These are phyloP conservation scores for Exophiala phaeomuriformis DNA, from an alignment of 2,329 filamentous ascomycete species.

Conservation along the genomic window DNA sequence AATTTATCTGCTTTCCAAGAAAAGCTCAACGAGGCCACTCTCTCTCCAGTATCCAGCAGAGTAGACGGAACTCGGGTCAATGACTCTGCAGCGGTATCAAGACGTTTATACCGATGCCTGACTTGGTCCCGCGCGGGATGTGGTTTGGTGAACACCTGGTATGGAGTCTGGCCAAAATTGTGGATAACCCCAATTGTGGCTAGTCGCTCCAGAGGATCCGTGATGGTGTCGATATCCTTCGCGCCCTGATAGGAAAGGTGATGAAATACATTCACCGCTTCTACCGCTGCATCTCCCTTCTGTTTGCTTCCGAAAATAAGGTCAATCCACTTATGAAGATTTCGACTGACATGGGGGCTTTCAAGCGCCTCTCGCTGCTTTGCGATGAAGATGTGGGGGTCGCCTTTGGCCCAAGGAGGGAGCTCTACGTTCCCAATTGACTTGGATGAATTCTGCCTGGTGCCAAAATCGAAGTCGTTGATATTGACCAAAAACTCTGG, in stretches of 20 bases:
- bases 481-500: conserved; percentile 92
- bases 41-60: conserved; percentile 58
- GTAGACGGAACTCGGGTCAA: conserved; percentile 73
- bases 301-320: conserved; percentile 92
- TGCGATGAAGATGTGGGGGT: conserved; percentile 88
- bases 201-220: conserved; percentile 75
- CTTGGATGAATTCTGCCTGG: conserved; percentile 69
- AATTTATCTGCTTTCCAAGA: conserved; percentile 73
- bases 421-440: conserved; percentile 78
- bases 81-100: conserved; percentile 71
- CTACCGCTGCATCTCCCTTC: conserved; percentile 81
- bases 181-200: conserved; percentile 95
- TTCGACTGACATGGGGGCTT: conserved; percentile 81
- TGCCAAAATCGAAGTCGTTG: conserved; percentile 89
- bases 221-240: conserved; percentile 83
- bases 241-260: conserved; percentile 92
- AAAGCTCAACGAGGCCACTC: conserved; percentile 70
- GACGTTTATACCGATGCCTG: conserved; percentile 56
- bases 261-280: conserved; percentile 91
- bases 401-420: conserved; percentile 95
- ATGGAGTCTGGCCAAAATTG: conserved; percentile 95
- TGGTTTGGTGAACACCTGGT: conserved; percentile 79
- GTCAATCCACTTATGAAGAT: conserved; percentile 92
- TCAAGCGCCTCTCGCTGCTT: conserved; percentile 95
- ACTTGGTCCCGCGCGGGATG: conserved; percentile 70